Percentiles rank a stretch among this genome's conserved stretches.
Conservation (phyloP, 164 flowering plant genomes). For the Macadamia integrifolia region DNA sequence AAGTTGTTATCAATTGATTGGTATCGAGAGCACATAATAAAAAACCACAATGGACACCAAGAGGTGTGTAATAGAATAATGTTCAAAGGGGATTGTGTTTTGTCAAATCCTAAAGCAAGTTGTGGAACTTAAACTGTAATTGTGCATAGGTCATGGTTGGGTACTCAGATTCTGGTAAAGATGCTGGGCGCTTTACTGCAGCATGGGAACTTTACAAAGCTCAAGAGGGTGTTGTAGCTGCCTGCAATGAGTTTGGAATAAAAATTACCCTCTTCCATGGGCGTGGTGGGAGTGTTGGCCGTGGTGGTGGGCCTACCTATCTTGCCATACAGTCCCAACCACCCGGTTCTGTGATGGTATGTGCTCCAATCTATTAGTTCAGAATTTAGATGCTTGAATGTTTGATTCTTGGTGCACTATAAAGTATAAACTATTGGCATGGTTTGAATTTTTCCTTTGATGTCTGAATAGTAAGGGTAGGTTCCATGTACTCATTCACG, state of each 20-base stretch:
- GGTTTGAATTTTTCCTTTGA: neutral
- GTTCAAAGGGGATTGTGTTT: neutral
- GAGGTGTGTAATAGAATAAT: slow-evolving; percentile 43
- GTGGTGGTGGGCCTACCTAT: slow-evolving; percentile 96
- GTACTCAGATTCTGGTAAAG: slow-evolving; percentile 94
- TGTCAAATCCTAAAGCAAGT: neutral
- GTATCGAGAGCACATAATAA: slow-evolving; percentile 73
- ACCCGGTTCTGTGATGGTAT: slow-evolving; percentile 95
- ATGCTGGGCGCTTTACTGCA: slow-evolving; percentile 93
- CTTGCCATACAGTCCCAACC: slow-evolving; percentile 98
- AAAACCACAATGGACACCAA: slow-evolving; percentile 85
- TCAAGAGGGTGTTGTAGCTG: slow-evolving; percentile 92
- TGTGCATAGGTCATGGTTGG: slow-evolving; percentile 91
- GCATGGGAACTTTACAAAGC: slow-evolving; percentile 98
- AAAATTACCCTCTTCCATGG: slow-evolving; percentile 96
- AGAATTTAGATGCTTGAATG: neutral
- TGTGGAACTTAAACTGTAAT: slow-evolving; percentile 11
- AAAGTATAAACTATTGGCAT: too few relatives aligned
- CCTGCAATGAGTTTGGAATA: slow-evolving; percentile 83
- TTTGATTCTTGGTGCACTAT: neutral
- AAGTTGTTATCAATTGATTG: slow-evolving; percentile 86
- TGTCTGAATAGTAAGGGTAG: neutral
- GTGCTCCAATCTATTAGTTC: neutral
- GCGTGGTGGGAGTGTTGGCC: slow-evolving; percentile 97
- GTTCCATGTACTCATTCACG: neutral